phyloP scores from a whole-genome alignment of 345 rosid genomes.

The Camelina laxa region DNA sequence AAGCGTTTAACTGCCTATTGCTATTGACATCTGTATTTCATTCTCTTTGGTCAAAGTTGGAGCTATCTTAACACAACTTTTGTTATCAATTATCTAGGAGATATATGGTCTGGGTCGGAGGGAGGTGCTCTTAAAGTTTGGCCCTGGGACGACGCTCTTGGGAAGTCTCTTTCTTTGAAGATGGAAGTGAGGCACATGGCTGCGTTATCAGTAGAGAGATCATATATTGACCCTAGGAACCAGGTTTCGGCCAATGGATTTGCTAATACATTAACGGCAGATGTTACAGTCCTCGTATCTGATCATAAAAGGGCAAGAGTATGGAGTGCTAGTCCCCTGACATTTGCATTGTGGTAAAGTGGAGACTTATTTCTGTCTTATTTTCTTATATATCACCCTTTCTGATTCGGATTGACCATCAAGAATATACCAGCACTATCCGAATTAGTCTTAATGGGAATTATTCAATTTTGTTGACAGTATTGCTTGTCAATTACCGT shows the following conservation, averaged over 20 bases:
- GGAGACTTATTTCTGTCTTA: conserved; percentile 17
- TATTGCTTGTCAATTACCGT: not conserved
- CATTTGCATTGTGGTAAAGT: conserved; percentile 81
- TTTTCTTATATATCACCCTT: conserved; percentile 9
- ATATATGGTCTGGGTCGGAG: conserved; percentile 95
- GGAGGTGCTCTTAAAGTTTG: conserved; percentile 79
- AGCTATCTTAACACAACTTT: conserved; percentile 9
- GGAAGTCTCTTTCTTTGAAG: conserved; percentile 62
- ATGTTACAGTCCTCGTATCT: conserved; percentile 72
- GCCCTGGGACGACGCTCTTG: conserved; percentile 91
- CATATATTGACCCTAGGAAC: conserved; percentile 78
- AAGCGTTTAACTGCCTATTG: not conserved
- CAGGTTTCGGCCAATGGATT: conserved; percentile 66
- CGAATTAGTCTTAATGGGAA: not conserved
- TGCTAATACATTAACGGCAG: conserved; percentile 69
- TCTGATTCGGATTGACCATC: not conserved
- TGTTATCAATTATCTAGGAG: conserved; percentile 57
- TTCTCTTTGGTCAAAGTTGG: conserved; percentile 1
- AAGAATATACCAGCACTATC: conserved; percentile 9
- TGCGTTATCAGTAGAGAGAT: conserved; percentile 69
- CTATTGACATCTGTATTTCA: conserved; percentile 9
- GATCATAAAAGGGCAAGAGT: conserved; percentile 75
- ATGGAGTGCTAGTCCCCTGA: conserved; percentile 78
- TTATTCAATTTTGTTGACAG: not conserved
- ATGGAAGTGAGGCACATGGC: conserved; percentile 71